Evolutionary conservation across 2,329 filamentous ascomycete species (phyloP), one percentile per base, ranked within the genome.

Genomic region (Diplodia seriata): DNA sequence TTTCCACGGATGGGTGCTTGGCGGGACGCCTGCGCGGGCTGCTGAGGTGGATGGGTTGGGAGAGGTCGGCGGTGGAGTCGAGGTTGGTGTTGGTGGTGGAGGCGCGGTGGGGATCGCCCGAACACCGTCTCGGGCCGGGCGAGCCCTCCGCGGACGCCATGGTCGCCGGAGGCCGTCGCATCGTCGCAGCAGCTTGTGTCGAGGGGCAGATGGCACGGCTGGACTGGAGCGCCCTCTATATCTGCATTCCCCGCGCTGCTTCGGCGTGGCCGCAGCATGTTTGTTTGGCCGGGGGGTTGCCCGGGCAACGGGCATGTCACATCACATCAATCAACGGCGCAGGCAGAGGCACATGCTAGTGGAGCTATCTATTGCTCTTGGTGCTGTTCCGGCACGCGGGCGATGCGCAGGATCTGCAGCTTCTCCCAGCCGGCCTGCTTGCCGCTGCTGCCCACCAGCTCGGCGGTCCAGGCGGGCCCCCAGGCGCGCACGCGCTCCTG

Each of bases 391-490:
- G 40, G 62, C 50, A 54, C 63, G 2, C 88, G 87, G 91, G 92
- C 97, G 76, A 97, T 91, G 76, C 94, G 87, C 73, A 98, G 83
- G 73, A 99, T 91, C 75, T 93, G 90, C 78, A 99, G 83, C 81
- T 91, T 96, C 82, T 99, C 95, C 94, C 94, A 97, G 0, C 95
- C 95, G 36, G 91, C 94, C 78, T 91, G 88, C 83, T 90, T 93
- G 59, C 94, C 94, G 78, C 93, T 97, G 66, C 85, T 86, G 7
- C 91, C 90, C 4, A 97, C 93, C 20, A 87, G 92, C 77, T 93
- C 89, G 11, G 87, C 92, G 70, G 79, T 84, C 95, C 94, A 98
- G 29, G 76, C 82, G 15, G 70, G 68, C n/a, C 81, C 82, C 87
- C 91, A 87, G 3, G 71, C 74, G 50, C 81, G 80, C 69, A 95